phyloP scores from a whole-genome alignment of 2,329 filamentous ascomycete genomes.

The Ophiostoma triangulosporum region DNA sequence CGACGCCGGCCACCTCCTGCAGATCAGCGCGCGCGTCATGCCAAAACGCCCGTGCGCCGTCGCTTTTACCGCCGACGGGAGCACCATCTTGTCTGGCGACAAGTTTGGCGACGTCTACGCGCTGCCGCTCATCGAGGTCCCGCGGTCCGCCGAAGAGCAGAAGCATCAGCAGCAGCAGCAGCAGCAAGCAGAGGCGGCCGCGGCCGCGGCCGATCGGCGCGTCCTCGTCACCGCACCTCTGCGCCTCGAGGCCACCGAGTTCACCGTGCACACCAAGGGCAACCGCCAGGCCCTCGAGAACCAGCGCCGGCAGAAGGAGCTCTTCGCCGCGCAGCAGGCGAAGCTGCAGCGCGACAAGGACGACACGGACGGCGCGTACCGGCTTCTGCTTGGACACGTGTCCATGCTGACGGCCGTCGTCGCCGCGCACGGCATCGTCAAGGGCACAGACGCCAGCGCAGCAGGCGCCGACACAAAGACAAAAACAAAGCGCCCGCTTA shows the following conservation, averaged over 20 bases:
- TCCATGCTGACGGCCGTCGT: slow-evolving; percentile 77
- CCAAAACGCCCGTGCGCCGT: slow-evolving; percentile 79
- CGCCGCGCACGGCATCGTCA: slow-evolving; percentile 30
- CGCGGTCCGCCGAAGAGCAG: no score
- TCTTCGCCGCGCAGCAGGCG: slow-evolving; percentile 14
- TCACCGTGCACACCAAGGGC: slow-evolving; percentile 51
- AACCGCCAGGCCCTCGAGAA: slow-evolving; percentile 47
- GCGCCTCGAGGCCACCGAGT: slow-evolving; percentile 31
- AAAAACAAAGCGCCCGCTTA: slow-evolving; percentile 25
- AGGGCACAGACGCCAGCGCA: no score
- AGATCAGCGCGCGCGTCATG: slow-evolving; percentile 66
- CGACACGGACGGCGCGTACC: slow-evolving; percentile 14
- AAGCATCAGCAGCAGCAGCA: no score
- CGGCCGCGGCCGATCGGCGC: slow-evolving; percentile 8
- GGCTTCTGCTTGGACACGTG: slow-evolving; percentile 76
- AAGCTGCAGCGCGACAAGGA: slow-evolving; percentile 13
- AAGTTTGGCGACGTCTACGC: slow-evolving; percentile 97
- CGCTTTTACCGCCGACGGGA: slow-evolving; percentile 51
- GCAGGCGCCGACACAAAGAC: no score
- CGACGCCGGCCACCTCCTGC: slow-evolving; percentile 45
- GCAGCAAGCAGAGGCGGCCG: background rate
- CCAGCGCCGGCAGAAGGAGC: slow-evolving; percentile 36
- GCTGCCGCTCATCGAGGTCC: slow-evolving; percentile 50
- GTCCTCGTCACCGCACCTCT: slow-evolving; percentile 29
- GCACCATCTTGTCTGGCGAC: slow-evolving; percentile 69